Base-by-base conservation (phyloP, 352 stramenopile species). In the Globisporangium splendens region DNA sequence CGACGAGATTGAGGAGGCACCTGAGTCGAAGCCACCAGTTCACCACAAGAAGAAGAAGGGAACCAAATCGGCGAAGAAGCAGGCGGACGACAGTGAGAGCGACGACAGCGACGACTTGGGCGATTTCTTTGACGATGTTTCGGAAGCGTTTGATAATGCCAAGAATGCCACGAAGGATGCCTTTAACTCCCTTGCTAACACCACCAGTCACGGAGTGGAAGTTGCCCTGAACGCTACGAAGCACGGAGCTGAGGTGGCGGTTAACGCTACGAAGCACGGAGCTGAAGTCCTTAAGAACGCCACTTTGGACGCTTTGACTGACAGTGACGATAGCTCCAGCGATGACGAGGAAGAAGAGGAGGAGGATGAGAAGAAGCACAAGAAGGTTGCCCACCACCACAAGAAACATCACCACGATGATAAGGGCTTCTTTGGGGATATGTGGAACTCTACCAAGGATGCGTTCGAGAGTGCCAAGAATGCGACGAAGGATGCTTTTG, bases 291-390 rank as follows among this genome's bases (percentile, higher is more conserved):
- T 48, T 17, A 43, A 46, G 42, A 48, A 58, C 49, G 44, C 33
- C 38, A 50, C 61, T 42, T 22, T 22, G 41, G 49, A 54, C n/a
- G 48, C 53, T 3, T 43, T 39, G 13, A 54, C 51, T 33, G 53
- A 46, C 41, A 49, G 50, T n/a, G 54, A 61, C 15, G 61, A 54
- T 35, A 8, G 28, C 17, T 65, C 56, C 22, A 60, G 66, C 14
- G 69, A 74, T 17, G 62, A 69, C 11, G 58, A 74, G 17, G 63
- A 70, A 21, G 54, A 67, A 22, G 48, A 67, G 13, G 65, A 73
- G 17, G 60, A 65, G 18, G 61, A 73, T 13, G 50, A 53, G 17
- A 1, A 53, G 11, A 12, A 53, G 22, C 20, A 53, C 24, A 31
- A 42, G 10, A 44, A 41, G 35, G 35, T 12, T 41, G 35, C 12